These are phyloP conservation scores for Boletus sp. DNA, from an alignment of 768 basidiomycete genomes.

Conservation along the genomic window DNA sequence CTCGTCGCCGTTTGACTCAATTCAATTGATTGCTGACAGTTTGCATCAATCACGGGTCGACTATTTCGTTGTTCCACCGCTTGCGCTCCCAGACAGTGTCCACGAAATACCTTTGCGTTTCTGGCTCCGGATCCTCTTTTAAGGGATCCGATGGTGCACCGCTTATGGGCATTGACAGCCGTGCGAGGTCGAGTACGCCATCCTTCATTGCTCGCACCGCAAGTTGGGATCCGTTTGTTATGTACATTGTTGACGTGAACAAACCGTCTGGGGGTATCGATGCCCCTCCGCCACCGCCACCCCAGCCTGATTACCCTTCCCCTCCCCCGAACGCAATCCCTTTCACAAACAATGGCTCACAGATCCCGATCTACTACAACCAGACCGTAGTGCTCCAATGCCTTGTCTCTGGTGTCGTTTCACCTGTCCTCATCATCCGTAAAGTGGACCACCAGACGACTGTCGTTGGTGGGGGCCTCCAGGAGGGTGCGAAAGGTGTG, in stretches of 20 bases:
- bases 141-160: conserved; percentile 91
- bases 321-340: conserved; percentile 90
- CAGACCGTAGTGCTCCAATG: conserved; percentile 95
- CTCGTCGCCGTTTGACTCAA: conserved; percentile 11
- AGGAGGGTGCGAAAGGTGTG: conserved; percentile 83
- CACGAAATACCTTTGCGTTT: conserved; percentile 93
- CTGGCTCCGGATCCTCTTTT: conserved; percentile 89
- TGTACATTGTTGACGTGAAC: conserved; percentile 95
- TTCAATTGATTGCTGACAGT: conserved; percentile 46
- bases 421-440: conserved; percentile 90
- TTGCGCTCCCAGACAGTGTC: conserved; percentile 93
- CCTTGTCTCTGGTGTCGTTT: conserved; percentile 89
- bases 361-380: conserved; percentile 94
- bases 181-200: conserved; percentile 67
- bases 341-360: conserved; percentile 78
- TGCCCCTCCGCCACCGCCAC: conserved; percentile 75
- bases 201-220: conserved; percentile 89
- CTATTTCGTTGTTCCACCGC: conserved; percentile 95
- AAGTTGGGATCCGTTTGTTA: conserved; percentile 93
- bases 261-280: conserved; percentile 78
- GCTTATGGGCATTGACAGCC: conserved; percentile 76
- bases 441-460: conserved; percentile 90
- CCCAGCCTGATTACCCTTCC: conserved; percentile 86
- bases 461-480: conserved; percentile 87
- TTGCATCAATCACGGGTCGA: conserved; percentile 94